phyloP scores from a whole-genome alignment of 2,329 filamentous ascomycete genomes.

The Aspergillus neoniger region DNA sequence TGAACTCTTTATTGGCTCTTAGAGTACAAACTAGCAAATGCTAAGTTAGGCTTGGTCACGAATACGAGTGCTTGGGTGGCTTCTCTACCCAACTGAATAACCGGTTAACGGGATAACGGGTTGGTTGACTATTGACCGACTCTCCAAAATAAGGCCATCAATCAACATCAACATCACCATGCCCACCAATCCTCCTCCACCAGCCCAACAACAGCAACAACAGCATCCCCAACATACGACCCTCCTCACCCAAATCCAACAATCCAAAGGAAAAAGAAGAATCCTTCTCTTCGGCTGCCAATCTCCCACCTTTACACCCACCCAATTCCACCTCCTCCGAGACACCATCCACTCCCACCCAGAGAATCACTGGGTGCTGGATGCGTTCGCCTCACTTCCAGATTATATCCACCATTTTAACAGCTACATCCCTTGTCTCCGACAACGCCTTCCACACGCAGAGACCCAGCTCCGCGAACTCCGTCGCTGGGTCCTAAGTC shows the following conservation, averaged over 20 bases:
- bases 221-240: no score
- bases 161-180: neutral
- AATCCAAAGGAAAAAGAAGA: neutral
- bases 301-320: conserved; percentile 18
- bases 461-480: conserved; percentile 11
- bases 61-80: no score
- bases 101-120: no score
- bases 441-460: neutral
- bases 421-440: conserved; percentile 10
- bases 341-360: conserved; percentile 13
- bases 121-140: no score
- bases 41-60: no score
- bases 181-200: neutral
- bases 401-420: conserved; percentile 14
- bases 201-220: neutral
- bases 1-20: no score
- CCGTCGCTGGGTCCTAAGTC: conserved; percentile 15
- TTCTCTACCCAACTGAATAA: no score
- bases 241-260: neutral
- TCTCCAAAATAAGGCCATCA: no score
- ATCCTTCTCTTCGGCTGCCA: conserved; percentile 24
- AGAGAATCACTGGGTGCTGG: conserved; percentile 19
- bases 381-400: conserved; percentile 17
- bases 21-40: no score
- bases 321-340: conserved; percentile 18